These are phyloP conservation scores for Ganoderma multipileum DNA, from an alignment of 1,284 basidiomycete genomes.

Conservation along the genomic window DNA sequence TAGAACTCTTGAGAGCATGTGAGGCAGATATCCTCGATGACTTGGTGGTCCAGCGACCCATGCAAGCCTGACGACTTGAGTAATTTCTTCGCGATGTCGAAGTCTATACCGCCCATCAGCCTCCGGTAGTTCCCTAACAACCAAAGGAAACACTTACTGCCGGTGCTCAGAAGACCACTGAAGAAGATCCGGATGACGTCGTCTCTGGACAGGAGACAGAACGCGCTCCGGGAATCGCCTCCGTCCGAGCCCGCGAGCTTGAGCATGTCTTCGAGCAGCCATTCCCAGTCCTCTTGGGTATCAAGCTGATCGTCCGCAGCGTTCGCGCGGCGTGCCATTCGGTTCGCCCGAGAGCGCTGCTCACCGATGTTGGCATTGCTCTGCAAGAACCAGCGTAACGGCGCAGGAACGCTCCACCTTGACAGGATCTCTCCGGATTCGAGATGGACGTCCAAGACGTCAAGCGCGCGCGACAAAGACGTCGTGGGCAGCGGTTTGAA, in stretches of 20 bases:
- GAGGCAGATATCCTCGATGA: slow-evolving; percentile 82
- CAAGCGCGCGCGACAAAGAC: slow-evolving; percentile 82
- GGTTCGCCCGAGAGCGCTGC: slow-evolving; percentile 86
- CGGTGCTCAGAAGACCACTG: slow-evolving; percentile 82
- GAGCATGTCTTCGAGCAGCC: slow-evolving; percentile 88
- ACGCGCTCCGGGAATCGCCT: slow-evolving; percentile 70
- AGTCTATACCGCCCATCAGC: slow-evolving; percentile 59
- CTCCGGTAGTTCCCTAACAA: background rate
- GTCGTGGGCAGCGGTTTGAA: slow-evolving; percentile 78
- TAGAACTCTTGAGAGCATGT: slow-evolving; percentile 88
- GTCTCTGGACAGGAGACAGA: slow-evolving; percentile 74
- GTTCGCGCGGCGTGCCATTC: slow-evolving; percentile 81
- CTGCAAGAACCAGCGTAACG: slow-evolving; percentile 86
- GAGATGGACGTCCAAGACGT: slow-evolving; percentile 92
- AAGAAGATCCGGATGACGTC: slow-evolving; percentile 86
- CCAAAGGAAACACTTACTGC: slow-evolving; percentile 68
- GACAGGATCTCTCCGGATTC: slow-evolving; percentile 91
- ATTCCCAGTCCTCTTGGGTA: slow-evolving; percentile 82
- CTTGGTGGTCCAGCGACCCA: slow-evolving; percentile 55
- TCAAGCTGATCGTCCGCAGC: slow-evolving; percentile 60
- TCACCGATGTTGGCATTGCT: slow-evolving; percentile 69
- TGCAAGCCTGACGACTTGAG: slow-evolving; percentile 61
- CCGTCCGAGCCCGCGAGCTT: slow-evolving; percentile 78
- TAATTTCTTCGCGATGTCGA: slow-evolving; percentile 77
- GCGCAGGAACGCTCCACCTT: slow-evolving; percentile 83